Conservation (phyloP, 2,329 filamentous ascomycete species). For the Fusarium pseudoanthophilum region DNA sequence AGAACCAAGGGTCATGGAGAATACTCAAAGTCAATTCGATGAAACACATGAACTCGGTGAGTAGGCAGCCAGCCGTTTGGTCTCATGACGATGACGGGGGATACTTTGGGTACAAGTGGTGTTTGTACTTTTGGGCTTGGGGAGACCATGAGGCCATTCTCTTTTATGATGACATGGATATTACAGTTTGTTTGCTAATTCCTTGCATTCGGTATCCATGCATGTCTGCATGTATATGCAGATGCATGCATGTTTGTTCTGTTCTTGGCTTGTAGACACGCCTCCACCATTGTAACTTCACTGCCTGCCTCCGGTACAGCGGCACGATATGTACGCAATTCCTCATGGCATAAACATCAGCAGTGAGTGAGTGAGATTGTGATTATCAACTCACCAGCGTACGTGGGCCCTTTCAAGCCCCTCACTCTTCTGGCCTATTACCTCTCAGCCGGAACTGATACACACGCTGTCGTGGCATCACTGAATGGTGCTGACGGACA, state of each 20-base stretch:
- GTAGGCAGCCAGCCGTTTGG: constrained; percentile 20
- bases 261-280: constrained; percentile 19
- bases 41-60: constrained; percentile 34
- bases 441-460: constrained; percentile 19
- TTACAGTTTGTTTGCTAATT: constrained; percentile 20
- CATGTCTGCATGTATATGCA: not conserved
- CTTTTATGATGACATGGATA: constrained; percentile 34
- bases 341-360: constrained; percentile 16
- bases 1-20: constrained; percentile 32
- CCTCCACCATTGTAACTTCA: constrained; percentile 22
- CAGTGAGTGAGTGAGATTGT: constrained; percentile 34
- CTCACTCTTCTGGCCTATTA: constrained; percentile 13
- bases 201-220: constrained; percentile 16
- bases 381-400: constrained; percentile 17
- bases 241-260: constrained; percentile 9
- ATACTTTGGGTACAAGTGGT: constrained; percentile 28
- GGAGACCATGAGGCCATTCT: constrained; percentile 24
- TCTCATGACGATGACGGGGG: constrained; percentile 19
- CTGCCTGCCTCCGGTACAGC: constrained; percentile 28
- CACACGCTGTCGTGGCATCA: constrained; percentile 27
- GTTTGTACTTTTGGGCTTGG: constrained; percentile 24
- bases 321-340: constrained; percentile 34
- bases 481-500: constrained; percentile 18
- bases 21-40: constrained; percentile 22
- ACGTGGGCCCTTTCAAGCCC: constrained; percentile 17